These are phyloP conservation scores for Penicillium sp. DNA, from an alignment of 2,329 filamentous ascomycete species.

Conservation along the genomic window DNA sequence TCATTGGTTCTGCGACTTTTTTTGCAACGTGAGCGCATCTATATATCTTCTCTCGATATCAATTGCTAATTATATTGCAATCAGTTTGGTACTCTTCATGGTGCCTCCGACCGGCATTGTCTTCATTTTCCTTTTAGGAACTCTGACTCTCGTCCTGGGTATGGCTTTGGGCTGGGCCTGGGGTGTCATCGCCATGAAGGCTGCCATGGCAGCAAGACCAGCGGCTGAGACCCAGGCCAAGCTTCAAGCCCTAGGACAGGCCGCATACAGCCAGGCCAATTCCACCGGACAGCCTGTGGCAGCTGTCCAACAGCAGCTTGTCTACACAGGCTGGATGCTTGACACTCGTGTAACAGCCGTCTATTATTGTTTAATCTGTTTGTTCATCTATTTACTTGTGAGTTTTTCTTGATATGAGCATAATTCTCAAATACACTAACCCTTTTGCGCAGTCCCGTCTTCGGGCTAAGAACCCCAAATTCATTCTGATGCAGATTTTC, in stretches of 20 bases:
- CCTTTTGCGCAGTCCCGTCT: constrained; percentile 39
- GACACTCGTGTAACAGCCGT: constrained; percentile 48
- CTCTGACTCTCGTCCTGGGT: constrained; percentile 47
- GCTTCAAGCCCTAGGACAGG: constrained; percentile 37
- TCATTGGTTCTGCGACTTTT: constrained; percentile 49
- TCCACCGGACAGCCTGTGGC: constrained; percentile 29
- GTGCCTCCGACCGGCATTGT: constrained; percentile 50
- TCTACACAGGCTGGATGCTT: constrained; percentile 51
- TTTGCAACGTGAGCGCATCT: constrained; percentile 38
- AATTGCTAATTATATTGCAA: constrained; percentile 9
- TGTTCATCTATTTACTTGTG: constrained; percentile 48
- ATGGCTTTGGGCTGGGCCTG: constrained; percentile 53
- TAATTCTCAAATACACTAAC: not conserved
- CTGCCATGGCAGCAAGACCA: constrained; percentile 47
- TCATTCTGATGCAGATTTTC: constrained; percentile 48
- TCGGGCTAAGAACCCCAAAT: constrained; percentile 49
- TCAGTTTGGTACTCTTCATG: constrained; percentile 45
- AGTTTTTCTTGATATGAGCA: not conserved
- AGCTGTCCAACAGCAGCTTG: constrained; percentile 37
- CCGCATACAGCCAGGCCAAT: constrained; percentile 35
- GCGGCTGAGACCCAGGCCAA: constrained; percentile 39
- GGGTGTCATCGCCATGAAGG: constrained; percentile 53
- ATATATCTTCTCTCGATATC: not conserved
- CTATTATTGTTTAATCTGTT: constrained; percentile 41
- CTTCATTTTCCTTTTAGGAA: constrained; percentile 47